phyloP scores from a whole-genome alignment of 1,284 basidiomycete species.

The Cronartium ribicola region DNA sequence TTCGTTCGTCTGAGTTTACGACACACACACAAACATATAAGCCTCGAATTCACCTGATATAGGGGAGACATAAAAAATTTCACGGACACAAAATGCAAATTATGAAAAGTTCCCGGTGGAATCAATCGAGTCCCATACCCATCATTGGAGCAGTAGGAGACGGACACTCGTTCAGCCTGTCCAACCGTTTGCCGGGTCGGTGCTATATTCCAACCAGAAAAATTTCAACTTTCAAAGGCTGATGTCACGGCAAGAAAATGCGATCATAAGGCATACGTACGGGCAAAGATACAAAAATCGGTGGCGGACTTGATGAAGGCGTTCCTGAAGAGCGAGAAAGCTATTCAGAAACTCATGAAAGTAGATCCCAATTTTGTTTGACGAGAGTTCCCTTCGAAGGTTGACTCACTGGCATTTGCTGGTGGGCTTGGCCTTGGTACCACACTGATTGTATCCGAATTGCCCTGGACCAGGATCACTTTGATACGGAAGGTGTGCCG shows the following conservation, averaged over 20 bases:
- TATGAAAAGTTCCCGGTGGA: constrained; percentile 48
- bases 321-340: constrained; percentile 13
- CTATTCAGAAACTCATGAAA: not conserved
- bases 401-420: constrained; percentile 37
- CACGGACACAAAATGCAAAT: constrained; percentile 46
- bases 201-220: not conserved
- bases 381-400: not conserved
- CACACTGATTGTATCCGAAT: constrained; percentile 39
- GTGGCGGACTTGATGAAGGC: constrained; percentile 23
- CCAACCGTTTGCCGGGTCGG: constrained; percentile 45
- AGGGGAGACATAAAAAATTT: too few relatives aligned
- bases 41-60: too few relatives aligned
- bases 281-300: constrained; percentile 39
- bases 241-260: not conserved
- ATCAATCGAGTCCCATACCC: constrained; percentile 51
- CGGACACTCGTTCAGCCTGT: constrained; percentile 46
- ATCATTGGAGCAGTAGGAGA: constrained; percentile 49
- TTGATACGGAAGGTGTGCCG: constrained; percentile 13
- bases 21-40: not conserved
- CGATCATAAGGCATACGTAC: constrained; percentile 6
- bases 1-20: constrained; percentile 16
- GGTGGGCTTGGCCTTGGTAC: constrained; percentile 5
- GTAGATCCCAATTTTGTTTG: not conserved
- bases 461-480: constrained; percentile 24
- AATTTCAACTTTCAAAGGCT: not conserved